A percentile compares a stretch with the other conserved stretches of the same genome.
Evolutionary conservation across 140 eudicot genomes (phyloP).

Genomic region (Anethum foeniculum): DNA sequence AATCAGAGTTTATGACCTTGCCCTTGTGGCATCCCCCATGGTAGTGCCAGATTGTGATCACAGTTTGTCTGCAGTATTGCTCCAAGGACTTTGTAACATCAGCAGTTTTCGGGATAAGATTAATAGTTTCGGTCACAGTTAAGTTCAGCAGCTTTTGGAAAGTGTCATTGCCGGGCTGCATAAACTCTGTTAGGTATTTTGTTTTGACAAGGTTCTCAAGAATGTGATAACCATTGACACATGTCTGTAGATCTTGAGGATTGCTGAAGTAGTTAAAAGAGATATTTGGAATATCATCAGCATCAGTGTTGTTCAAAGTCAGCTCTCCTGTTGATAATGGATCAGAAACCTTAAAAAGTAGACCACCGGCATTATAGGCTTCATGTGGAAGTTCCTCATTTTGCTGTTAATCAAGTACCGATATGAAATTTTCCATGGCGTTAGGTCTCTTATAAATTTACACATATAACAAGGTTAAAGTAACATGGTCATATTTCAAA

Average conservation of each 20-base stretch:
- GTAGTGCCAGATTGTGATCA: neutral
- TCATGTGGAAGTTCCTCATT: neutral
- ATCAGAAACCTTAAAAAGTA: neutral
- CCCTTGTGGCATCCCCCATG: neutral
- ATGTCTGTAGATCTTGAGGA: neutral
- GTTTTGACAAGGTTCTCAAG: slow-evolving; percentile 2
- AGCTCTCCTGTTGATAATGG: slow-evolving; percentile 2
- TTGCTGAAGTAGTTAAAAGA: neutral
- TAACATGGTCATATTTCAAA: neutral
- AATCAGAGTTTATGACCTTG: neutral
- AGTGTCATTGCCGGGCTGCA: neutral
- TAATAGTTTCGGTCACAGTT: neutral
- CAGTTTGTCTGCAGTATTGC: neutral
- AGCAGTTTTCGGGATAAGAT: neutral
- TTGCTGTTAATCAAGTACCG: neutral
- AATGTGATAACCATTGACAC: neutral
- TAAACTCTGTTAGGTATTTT: neutral
- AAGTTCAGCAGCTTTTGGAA: neutral
- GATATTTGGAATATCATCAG: neutral
- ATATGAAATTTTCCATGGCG: neutral
- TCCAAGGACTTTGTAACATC: neutral
- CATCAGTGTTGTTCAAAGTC: neutral
- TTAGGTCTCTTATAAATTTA: neutral
- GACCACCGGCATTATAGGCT: neutral
- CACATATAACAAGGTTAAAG: neutral